Percentiles rank a stretch among this genome's conserved stretches.
Conservation (phyloP, 1,139 yeast genomes). For the Casaregolazyma suthepensis region DNA sequence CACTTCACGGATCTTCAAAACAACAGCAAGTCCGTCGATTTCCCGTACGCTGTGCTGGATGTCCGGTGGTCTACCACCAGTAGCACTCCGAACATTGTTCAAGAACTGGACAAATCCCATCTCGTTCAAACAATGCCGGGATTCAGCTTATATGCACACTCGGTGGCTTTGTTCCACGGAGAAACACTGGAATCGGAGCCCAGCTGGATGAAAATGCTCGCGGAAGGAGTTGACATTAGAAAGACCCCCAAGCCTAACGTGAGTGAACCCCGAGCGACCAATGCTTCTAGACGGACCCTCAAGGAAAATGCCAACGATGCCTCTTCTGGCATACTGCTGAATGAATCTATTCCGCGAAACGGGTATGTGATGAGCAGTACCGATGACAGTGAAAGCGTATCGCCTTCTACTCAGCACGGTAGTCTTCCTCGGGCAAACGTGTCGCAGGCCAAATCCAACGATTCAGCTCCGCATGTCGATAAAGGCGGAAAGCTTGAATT, state of each 20-base stretch:
- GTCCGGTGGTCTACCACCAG: constrained; percentile 38
- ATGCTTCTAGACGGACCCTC: background rate
- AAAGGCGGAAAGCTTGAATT: constrained; percentile 33
- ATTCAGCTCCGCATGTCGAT: background rate
- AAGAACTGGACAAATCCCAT: constrained; percentile 34
- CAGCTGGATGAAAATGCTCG: constrained; percentile 31
- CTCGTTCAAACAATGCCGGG: constrained; percentile 33
- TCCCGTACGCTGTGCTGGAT: constrained; percentile 46
- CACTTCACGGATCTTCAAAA: constrained; percentile 23
- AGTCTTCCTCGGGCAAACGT: background rate
- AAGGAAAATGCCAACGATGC: background rate
- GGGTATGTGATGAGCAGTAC: background rate
- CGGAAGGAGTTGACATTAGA: constrained; percentile 31
- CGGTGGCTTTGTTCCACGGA: constrained; percentile 27
- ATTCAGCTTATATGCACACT: constrained; percentile 33
- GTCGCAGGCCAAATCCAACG: background rate
- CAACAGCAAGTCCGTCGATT: constrained; percentile 18
- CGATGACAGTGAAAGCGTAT: constrained; percentile 4
- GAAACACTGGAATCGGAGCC: constrained; percentile 30
- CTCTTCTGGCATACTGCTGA: constrained; percentile 19
- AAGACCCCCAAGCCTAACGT: constrained; percentile 21
- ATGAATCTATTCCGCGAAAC: constrained; percentile 9
- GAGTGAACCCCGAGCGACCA: background rate
- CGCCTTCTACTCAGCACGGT: constrained; percentile 3
- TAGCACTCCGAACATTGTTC: constrained; percentile 34